Percentiles rank a stretch among this genome's conserved stretches.
Conservation (phyloP, 2,329 filamentous ascomycete species). For the Ceratocystis diversiconidia region DNA sequence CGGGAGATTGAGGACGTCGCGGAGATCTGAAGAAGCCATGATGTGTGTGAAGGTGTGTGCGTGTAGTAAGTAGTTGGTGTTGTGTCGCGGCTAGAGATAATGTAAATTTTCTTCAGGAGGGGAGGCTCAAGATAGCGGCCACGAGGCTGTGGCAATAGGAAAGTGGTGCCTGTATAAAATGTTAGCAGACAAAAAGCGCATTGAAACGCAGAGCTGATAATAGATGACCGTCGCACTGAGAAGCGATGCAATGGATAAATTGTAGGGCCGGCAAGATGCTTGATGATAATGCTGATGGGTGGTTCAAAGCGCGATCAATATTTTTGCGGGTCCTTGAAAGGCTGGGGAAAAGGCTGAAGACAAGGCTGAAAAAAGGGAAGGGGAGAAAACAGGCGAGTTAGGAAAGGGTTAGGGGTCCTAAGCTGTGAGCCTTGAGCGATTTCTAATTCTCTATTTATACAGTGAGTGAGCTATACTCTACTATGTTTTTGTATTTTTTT, state of each 20-base stretch:
- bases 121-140: neutral
- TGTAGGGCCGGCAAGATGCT: neutral
- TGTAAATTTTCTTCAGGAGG: slow-evolving; percentile 6
- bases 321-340: neutral
- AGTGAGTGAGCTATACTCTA: too few relatives aligned
- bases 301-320: neutral
- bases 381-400: neutral
- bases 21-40: slow-evolving; percentile 68
- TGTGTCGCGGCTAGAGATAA: slow-evolving; percentile 1
- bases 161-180: neutral
- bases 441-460: too few relatives aligned
- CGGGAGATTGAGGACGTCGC: slow-evolving; percentile 74
- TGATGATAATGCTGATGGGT: neutral
- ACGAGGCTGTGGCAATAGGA: neutral
- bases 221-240: neutral
- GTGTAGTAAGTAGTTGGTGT: neutral
- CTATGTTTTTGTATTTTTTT: too few relatives aligned
- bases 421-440: too few relatives aligned
- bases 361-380: neutral
- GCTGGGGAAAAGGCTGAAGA: neutral
- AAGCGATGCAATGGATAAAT: neutral
- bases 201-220: neutral
- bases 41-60: slow-evolving; percentile 20
- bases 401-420: too few relatives aligned
- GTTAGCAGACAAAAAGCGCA: neutral